Evolutionary conservation across 2,329 filamentous ascomycete species (phyloP), one percentile per base, ranked within the genome.

Genomic region (Ophiostoma perfectum): DNA sequence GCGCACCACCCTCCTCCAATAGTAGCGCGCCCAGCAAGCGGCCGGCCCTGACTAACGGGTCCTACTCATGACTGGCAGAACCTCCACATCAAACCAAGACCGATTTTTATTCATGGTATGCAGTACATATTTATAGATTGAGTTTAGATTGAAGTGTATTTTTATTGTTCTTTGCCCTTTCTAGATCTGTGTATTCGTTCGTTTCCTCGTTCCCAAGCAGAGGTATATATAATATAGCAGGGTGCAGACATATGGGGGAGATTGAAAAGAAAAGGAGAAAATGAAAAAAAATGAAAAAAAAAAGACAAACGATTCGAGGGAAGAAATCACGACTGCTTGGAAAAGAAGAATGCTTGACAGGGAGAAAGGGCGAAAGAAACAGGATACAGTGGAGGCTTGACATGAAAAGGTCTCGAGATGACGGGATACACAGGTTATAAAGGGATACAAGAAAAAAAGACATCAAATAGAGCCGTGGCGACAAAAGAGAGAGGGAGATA

Each of bases 401-500:
- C 60, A 9, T 63, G 16, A 18, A 39, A 62, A 36, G 16, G 16
- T 63, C 60, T 63, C 60, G 12, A 63, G 27, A 63, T 44, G 11
- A 49, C 18, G 60, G 14, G 49, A 11, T 12, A 7, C 9, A 9
- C 14, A 44, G 12, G 7, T 36, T 14, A 65, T 8, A 58, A 65
- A 65, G n/a, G 39, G 47, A 44, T 49, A 66, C 39, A 14, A 63
- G 27, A 39, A n/a, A 18, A 64, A 44, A 64, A 64, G 63, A 64
- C 63, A 47, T 64, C 63, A 64, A 63, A 63, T 42, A 64, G 42
- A 64, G 63, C 39, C 63, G 27, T 64, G 39, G 18, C 16, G 63
- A 64, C 63, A 67, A 67, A 63, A 49, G 49, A 60, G 55, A 52
- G 45, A 63, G 27, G 16, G n/a, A 63, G 49, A 45, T 41, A 65